These are phyloP conservation scores for Stylosanthes scabra DNA, from an alignment of 331 rosid species.

Conservation along the genomic window DNA sequence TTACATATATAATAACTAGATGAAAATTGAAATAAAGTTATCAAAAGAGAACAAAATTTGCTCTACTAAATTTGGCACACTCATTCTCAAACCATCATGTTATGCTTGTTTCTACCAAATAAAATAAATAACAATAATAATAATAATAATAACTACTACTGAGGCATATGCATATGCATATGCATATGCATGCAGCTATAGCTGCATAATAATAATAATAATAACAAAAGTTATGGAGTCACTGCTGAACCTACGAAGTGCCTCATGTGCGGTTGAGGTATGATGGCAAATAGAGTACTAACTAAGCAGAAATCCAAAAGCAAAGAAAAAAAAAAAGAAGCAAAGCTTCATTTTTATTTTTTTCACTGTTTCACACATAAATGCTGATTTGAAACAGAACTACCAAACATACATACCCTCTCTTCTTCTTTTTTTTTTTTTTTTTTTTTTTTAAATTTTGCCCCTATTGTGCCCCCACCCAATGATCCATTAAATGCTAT, in stretches of 20 bases:
- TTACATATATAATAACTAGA: background rate
- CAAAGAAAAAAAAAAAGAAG: conserved; percentile 1
- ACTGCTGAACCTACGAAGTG: conserved; percentile 58
- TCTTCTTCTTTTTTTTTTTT: too few relatives aligned
- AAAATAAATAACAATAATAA: background rate
- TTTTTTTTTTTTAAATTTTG: too few relatives aligned
- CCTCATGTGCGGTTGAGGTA: conserved; percentile 38
- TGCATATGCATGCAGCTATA: background rate
- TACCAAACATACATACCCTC: conserved; percentile 72
- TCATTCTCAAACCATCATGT: background rate
- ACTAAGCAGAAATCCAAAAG: conserved; percentile 34
- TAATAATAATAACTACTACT: too few relatives aligned
- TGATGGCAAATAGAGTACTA: background rate
- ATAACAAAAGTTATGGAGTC: conserved; percentile 32
- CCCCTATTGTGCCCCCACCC: conserved; percentile 55
- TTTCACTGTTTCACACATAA: conserved; percentile 47
- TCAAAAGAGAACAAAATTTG: background rate
- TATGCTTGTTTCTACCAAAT: conserved; percentile 2
- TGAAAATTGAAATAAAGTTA: too few relatives aligned
- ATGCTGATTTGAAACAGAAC: conserved; percentile 76
- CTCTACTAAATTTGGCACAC: background rate
- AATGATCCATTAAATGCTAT: conserved; percentile 70
- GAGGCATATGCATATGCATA: conserved; percentile 26
- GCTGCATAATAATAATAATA: conserved; percentile 19
- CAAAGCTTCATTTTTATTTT: conserved; percentile 33